Percentiles rank a stretch among this genome's conserved stretches.
These are phyloP conservation scores for Ceratobasidium sp. DNA, from an alignment of 1,284 basidiomycete species.

Conservation along the genomic window DNA sequence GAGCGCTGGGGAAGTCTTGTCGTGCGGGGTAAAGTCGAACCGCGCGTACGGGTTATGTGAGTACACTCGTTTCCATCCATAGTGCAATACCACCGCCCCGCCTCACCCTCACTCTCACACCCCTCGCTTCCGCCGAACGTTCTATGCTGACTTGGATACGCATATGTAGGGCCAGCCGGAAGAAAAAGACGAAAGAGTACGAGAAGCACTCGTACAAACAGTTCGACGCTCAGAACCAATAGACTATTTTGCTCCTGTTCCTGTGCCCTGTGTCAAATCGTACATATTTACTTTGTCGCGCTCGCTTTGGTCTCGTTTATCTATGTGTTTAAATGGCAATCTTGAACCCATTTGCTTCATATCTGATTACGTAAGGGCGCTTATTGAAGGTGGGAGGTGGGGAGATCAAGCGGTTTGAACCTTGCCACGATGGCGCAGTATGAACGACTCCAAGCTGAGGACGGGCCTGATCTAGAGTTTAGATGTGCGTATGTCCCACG, in stretches of 20 bases:
- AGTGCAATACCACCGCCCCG: too few relatives aligned
- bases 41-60: constrained; percentile 78
- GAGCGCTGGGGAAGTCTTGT: constrained; percentile 90
- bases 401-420: too few relatives aligned
- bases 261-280: neutral
- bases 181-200: constrained; percentile 77
- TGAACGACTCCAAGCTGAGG: constrained; percentile 30
- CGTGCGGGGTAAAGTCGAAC: constrained; percentile 82
- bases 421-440: constrained; percentile 38
- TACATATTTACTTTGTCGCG: neutral
- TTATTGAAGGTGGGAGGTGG: constrained; percentile 15
- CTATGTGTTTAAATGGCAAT: constrained; percentile 11
- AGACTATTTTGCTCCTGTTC: neutral
- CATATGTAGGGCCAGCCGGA: constrained; percentile 71
- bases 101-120: too few relatives aligned
- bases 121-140: too few relatives aligned
- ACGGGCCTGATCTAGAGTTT: constrained; percentile 47
- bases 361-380: constrained; percentile 11
- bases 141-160: constrained; percentile 23
- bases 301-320: constrained; percentile 9
- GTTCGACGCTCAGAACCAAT: constrained; percentile 62
- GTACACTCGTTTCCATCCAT: constrained; percentile 55
- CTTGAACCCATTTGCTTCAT: neutral
- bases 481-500: constrained; percentile 40
- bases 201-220: constrained; percentile 92